Evolutionary conservation across 139 green algal species (phyloP).

Genomic region (Coelastrella sp.): DNA sequence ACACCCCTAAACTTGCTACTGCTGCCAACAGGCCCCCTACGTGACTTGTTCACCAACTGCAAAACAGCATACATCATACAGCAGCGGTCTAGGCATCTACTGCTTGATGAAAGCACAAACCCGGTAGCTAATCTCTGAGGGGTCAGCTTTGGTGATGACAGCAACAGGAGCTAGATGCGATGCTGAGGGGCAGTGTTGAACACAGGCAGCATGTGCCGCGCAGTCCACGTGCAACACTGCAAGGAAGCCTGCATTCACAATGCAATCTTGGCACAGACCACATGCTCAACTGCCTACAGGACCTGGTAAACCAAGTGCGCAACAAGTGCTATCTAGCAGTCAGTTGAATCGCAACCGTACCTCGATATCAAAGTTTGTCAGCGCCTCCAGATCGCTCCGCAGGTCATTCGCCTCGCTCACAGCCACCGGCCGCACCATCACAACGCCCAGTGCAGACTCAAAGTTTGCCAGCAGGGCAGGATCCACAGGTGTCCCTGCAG

Average conservation of each 20-base stretch:
- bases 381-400: not conserved
- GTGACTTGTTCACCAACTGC: conserved; percentile 12
- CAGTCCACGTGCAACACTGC: not conserved
- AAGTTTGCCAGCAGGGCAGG: not conserved
- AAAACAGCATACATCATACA: not conserved
- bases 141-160: too few species aligned
- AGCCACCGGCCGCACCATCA: not conserved
- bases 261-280: not conserved
- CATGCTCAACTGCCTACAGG: too few species aligned
- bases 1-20: conserved; percentile 57
- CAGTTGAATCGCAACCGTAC: not conserved
- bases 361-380: conserved; percentile 35
- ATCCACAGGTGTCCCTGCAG: not conserved
- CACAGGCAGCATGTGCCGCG: too few species aligned
- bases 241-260: not conserved
- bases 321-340: too few species aligned
- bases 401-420: conserved; percentile 21
- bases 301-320: too few species aligned
- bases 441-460: not conserved
- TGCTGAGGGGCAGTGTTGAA: too few species aligned
- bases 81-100: not conserved
- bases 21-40: conserved; percentile 37
- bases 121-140: too few species aligned
- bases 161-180: too few species aligned
- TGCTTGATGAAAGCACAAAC: too few species aligned